Percentiles rank a stretch among this genome's conserved stretches.
Conservation (phyloP, 805 yeast species). For the Hanseniaspora clermontiae region DNA sequence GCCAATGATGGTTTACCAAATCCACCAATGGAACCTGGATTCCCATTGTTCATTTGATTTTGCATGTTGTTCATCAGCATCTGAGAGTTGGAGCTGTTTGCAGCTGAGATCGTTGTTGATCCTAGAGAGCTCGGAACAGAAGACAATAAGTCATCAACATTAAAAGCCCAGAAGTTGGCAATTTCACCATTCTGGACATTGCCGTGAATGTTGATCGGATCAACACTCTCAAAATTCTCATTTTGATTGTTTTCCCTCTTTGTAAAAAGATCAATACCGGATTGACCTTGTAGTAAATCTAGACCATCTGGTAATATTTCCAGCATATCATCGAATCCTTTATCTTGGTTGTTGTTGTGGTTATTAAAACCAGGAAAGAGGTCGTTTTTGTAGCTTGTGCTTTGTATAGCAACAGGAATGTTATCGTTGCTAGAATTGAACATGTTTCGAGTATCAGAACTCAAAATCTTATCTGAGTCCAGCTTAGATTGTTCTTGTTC, state of each 20-base stretch:
- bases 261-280: constrained; percentile 3
- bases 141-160: constrained; percentile 27
- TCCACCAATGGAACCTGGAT: constrained; percentile 6
- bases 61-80: background rate
- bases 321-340: constrained; percentile 25
- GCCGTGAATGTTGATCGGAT: constrained; percentile 23
- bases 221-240: background rate
- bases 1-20: constrained; percentile 9
- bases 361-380: constrained; percentile 6
- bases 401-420: constrained; percentile 6
- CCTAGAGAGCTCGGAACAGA: constrained; percentile 28
- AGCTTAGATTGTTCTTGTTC: background rate
- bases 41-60: background rate
- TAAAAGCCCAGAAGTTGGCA: constrained; percentile 31
- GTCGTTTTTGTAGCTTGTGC: constrained; percentile 9
- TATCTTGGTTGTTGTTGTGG: background rate
- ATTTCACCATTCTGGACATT: constrained; percentile 30
- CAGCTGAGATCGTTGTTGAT: constrained; percentile 29
- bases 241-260: background rate
- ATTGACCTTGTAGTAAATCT: constrained; percentile 15
- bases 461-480: constrained; percentile 8
- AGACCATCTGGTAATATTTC: constrained; percentile 28
- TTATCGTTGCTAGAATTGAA: background rate
- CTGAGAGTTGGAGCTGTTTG: constrained; percentile 20
- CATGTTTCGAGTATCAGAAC: constrained; percentile 13